A percentile compares a stretch with the other conserved stretches of the same genome.
These are phyloP conservation scores for Suaeda aralocaspica DNA, from an alignment of 148 eudicot species.

Conservation along the genomic window DNA sequence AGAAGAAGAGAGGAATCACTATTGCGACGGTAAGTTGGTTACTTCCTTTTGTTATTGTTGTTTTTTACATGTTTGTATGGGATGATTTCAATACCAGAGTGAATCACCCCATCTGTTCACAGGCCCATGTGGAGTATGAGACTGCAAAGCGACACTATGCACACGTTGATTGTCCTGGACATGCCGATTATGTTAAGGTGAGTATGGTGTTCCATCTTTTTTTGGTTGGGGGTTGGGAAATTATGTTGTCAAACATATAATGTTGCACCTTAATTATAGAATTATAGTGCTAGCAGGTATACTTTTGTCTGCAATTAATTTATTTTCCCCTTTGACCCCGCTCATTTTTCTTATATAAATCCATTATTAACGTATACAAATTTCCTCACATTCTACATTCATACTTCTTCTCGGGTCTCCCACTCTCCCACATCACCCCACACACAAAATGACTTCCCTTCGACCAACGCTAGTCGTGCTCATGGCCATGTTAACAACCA, in stretches of 20 bases:
- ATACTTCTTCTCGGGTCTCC: no score
- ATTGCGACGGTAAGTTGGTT: constrained; percentile 65
- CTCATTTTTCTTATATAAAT: no score
- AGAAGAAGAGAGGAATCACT: constrained; percentile 91
- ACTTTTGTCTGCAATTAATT: no score
- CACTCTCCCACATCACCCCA: no score
- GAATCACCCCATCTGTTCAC: constrained; percentile 18
- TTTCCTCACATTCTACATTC: no score
- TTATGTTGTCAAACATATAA: background rate
- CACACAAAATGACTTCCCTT: background rate
- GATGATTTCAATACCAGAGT: background rate
- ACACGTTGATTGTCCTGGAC: constrained; percentile 97
- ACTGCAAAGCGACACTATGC: constrained; percentile 87
- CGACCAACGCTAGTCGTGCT: background rate
- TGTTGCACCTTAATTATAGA: background rate
- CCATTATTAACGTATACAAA: no score
- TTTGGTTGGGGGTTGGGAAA: background rate
- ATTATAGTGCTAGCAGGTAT: no score
- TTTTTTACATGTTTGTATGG: background rate
- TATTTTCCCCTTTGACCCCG: no score
- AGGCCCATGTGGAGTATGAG: constrained; percentile 99
- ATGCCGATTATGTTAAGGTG: constrained; percentile 96
- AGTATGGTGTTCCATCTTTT: constrained; percentile 11
- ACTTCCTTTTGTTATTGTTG: background rate
- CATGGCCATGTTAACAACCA: background rate